Evolutionary conservation across 176 grass and related monocot genomes (phyloP), one percentile per base, ranked within the genome.

Genomic region (Zea mays): DNA sequence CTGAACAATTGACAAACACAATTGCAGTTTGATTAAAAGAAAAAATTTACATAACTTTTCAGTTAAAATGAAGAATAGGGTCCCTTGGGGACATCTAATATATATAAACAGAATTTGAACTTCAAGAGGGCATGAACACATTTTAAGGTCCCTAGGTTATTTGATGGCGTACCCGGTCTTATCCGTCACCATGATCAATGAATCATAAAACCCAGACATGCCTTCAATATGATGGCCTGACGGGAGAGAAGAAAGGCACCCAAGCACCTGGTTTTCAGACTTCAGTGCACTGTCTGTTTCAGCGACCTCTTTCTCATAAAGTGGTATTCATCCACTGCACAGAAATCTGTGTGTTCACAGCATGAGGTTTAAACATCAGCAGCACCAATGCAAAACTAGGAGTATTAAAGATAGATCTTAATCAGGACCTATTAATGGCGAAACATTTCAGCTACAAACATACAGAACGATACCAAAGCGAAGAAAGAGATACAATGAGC

Each of bases 281-380:
- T 71, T 48, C 54, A 38, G 40, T 61, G n/a, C 46, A 42, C 5
- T 19, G 13, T 63, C 73, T 49, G 27, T 63, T 49, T 58, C 41
- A 46, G 20, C 8, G 41, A 43, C 16, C 2, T 17, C 14, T 69
- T 7, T 68, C 38, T 7, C 40, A 33, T 62, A 4, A 45, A 69
- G 51, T 59, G 65, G 8, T 69, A 14, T 45, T 35, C 7, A 45
- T 36, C 50, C 38, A 44, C 62, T 17, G 38, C 16, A 11, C 5
- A 69, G 40, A 80, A 70, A 69, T 19, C 65, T 63, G 42, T 63
- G 73, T 61, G 1, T 15, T 51, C 58, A 45, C 42, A 61, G 39
- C 73, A 15, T 45, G 55, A 75, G 39, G 19, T 12, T 44, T 6
- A 75, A 61, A 34, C 19, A 16, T 47, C 56, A 62, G 42, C 10